These are phyloP conservation scores for Spirogloea muscicola DNA, from an alignment of 139 green algal species.

Conservation along the genomic window DNA sequence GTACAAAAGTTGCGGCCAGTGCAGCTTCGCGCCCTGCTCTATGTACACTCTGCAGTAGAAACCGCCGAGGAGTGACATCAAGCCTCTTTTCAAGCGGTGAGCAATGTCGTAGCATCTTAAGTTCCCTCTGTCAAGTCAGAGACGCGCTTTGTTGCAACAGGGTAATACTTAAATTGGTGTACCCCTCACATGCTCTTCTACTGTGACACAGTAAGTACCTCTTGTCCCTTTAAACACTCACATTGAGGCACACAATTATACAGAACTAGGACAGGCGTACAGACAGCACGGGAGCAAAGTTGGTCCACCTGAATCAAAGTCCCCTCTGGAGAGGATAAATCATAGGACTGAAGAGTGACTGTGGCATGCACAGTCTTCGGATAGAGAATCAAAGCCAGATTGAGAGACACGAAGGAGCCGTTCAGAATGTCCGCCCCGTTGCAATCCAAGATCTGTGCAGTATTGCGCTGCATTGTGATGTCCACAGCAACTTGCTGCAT, in stretches of 20 bases:
- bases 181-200: not conserved
- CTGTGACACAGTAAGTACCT: not conserved
- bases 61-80: not conserved
- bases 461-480: constrained; percentile 24
- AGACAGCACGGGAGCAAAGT: not conserved
- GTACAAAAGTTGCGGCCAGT: constrained; percentile 54
- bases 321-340: constrained; percentile 60
- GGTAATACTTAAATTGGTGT: not conserved
- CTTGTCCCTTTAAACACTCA: not conserved
- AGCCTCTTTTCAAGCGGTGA: not conserved
- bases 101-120: not conserved
- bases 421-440: constrained; percentile 31
- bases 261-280: not conserved
- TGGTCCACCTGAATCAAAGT: constrained; percentile 60
- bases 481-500: constrained; percentile 45
- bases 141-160: not conserved
- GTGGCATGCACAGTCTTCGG: constrained; percentile 54
- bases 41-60: constrained; percentile 26
- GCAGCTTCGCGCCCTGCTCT: constrained; percentile 39
- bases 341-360: constrained; percentile 55
- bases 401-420: constrained; percentile 49
- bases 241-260: not conserved
- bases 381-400: constrained; percentile 44
- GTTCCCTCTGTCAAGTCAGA: not conserved
- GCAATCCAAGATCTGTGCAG: constrained; percentile 44